Percentiles rank a stretch among this genome's conserved stretches.
Conservation (phyloP, 2,329 filamentous ascomycete genomes). For the Geosmithia flava region DNA sequence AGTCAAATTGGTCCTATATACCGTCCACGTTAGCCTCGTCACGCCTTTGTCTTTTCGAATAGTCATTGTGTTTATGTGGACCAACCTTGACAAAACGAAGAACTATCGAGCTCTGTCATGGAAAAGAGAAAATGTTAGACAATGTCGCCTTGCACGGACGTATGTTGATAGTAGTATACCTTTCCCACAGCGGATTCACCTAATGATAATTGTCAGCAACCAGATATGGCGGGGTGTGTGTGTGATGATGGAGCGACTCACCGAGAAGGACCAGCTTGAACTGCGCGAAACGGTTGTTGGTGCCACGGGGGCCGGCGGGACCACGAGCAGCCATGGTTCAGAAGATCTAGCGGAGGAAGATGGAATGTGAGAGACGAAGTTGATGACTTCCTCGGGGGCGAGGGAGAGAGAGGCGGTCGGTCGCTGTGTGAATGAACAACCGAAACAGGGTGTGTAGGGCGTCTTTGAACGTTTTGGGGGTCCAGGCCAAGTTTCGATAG, state of each 20-base stretch:
- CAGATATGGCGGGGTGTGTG: neutral
- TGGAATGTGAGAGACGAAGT: slow-evolving; percentile 7
- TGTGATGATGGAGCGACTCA: slow-evolving; percentile 31
- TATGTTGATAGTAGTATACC: slow-evolving; percentile 36
- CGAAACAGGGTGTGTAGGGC: slow-evolving; percentile 1
- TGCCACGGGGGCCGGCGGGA: slow-evolving; percentile 46
- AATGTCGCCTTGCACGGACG: neutral
- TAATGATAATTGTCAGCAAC: slow-evolving; percentile 20
- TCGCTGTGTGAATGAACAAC: neutral
- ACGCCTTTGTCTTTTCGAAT: neutral
- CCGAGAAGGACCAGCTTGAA: slow-evolving; percentile 97
- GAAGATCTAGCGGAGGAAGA: slow-evolving; percentile 2
- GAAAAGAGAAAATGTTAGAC: neutral
- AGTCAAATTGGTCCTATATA: slow-evolving; percentile 89
- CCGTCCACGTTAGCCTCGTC: neutral
- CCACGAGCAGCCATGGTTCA: slow-evolving; percentile 73
- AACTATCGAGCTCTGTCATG: slow-evolving; percentile 77
- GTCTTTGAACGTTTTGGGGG: slow-evolving; percentile 3
- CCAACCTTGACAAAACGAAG: slow-evolving; percentile 93
- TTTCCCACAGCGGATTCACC: slow-evolving; percentile 99
- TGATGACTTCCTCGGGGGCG: neutral
- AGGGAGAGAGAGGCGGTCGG: neutral
- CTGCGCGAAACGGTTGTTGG: slow-evolving; percentile 86
- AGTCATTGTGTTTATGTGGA: slow-evolving; percentile 1
- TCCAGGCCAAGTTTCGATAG: neutral